These are phyloP conservation scores for Phytophthora pini DNA, from an alignment of 352 stramenopile species.

Conservation along the genomic window DNA sequence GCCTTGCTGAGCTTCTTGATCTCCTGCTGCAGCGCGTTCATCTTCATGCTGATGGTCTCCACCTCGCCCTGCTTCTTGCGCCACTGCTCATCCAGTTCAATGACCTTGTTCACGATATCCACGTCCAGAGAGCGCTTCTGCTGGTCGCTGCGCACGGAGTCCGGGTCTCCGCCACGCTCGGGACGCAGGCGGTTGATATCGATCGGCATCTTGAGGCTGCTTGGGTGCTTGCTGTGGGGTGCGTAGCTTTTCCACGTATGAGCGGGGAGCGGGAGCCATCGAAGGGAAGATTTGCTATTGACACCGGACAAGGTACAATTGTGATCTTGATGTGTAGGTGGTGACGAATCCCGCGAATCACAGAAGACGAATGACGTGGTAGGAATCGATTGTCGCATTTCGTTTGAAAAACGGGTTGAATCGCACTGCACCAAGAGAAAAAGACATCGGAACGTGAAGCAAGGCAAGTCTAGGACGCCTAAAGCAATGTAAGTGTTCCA, in stretches of 20 bases:
- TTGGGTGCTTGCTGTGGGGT: slow-evolving; percentile 27
- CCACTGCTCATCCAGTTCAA: slow-evolving; percentile 93
- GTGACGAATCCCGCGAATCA: neutral
- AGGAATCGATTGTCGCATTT: slow-evolving; percentile 6
- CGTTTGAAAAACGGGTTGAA: neutral
- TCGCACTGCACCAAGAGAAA: neutral
- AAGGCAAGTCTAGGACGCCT: too few relatives aligned
- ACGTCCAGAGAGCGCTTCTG: slow-evolving; percentile 94
- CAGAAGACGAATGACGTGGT: neutral
- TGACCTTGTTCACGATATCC: slow-evolving; percentile 95
- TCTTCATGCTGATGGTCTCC: slow-evolving; percentile 88
- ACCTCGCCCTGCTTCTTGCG: slow-evolving; percentile 88
- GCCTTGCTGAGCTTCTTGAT: slow-evolving; percentile 91
- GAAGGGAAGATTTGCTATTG: slow-evolving; percentile 24
- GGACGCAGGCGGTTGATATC: slow-evolving; percentile 97
- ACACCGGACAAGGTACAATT: slow-evolving; percentile 7
- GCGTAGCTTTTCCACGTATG: slow-evolving; percentile 38
- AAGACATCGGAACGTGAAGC: too few relatives aligned
- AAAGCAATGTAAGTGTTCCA: too few relatives aligned
- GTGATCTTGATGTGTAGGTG: neutral
- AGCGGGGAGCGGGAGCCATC: slow-evolving; percentile 24
- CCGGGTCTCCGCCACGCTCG: slow-evolving; percentile 96
- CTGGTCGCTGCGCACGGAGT: slow-evolving; percentile 94
- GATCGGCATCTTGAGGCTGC: slow-evolving; percentile 92
- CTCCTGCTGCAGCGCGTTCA: slow-evolving; percentile 85